Conservation (phyloP, 805 yeast species). For the Teunomyces kruisii region DNA sequence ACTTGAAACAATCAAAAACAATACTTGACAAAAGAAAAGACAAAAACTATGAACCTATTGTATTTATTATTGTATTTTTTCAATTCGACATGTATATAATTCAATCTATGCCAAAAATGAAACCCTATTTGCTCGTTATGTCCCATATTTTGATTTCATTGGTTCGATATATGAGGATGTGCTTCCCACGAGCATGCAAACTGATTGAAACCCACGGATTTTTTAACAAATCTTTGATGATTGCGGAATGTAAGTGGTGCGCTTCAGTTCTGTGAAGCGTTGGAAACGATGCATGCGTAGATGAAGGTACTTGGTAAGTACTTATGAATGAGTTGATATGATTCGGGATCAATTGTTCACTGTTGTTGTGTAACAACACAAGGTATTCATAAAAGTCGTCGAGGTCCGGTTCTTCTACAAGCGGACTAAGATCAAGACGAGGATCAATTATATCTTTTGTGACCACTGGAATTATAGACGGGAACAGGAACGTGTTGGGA, state of each 20-base stretch:
- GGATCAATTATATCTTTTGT: not conserved
- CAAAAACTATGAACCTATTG: not conserved
- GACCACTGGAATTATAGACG: not conserved
- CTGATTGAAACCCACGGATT: conserved; percentile 3
- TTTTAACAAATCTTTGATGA: not conserved
- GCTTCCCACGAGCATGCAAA: not conserved
- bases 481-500: not conserved
- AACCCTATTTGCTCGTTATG: not conserved
- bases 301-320: conserved; percentile 6
- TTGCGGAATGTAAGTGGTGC: conserved; percentile 2
- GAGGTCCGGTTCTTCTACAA: conserved; percentile 7
- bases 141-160: conserved; percentile 2
- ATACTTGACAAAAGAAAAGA: not conserved
- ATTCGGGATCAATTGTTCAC: conserved; percentile 13
- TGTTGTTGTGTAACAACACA: conserved; percentile 15
- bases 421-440: not conserved
- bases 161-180: conserved; percentile 1
- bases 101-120: not conserved
- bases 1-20: not conserved
- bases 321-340: conserved; percentile 7
- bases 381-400: conserved; percentile 19
- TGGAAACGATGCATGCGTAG: not conserved
- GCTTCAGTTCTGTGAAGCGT: not conserved
- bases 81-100: conserved; percentile 1
- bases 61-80: not conserved